phyloP scores from a whole-genome alignment of 805 yeast genomes.

The Pichia membranifaciens region DNA sequence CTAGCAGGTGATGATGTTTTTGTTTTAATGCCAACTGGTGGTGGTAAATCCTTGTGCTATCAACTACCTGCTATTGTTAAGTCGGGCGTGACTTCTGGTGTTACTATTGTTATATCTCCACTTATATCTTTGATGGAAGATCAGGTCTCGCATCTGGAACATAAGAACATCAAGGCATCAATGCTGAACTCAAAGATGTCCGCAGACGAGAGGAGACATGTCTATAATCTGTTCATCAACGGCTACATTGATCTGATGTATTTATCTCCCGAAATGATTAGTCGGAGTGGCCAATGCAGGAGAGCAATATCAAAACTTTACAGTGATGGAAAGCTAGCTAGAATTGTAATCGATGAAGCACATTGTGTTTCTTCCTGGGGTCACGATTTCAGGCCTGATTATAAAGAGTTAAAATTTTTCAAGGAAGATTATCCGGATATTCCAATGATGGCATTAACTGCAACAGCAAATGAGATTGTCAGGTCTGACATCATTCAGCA shows the following conservation, averaged over 20 bases:
- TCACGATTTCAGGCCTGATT: conserved; percentile 96
- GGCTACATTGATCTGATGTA: conserved; percentile 75
- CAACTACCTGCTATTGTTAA: conserved; percentile 86
- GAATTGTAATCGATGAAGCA: conserved; percentile 94
- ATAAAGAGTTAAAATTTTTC: conserved; percentile 71
- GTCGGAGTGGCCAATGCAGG: conserved; percentile 63
- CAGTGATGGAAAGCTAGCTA: conserved; percentile 54
- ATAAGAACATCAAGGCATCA: conserved; percentile 68
- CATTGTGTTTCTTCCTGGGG: conserved; percentile 99
- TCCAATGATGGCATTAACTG: conserved; percentile 94
- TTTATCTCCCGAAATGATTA: conserved; percentile 91
- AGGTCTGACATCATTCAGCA: conserved; percentile 80
- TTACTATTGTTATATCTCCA: conserved; percentile 90
- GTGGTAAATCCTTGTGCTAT: conserved; percentile 94
- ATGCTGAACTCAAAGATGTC: conserved; percentile 80
- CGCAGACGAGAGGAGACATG: conserved; percentile 54
- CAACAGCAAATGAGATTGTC: conserved; percentile 92
- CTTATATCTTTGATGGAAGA: conserved; percentile 96
- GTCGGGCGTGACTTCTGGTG: conserved; percentile 71
- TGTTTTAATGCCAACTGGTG: conserved; percentile 98
- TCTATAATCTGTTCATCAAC: conserved; percentile 53
- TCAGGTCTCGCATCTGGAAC: conserved; percentile 77
- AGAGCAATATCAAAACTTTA: conserved; percentile 55
- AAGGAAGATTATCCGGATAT: conserved; percentile 68
- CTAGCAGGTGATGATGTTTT: conserved; percentile 78